Percentiles rank a stretch among this genome's conserved stretches.
These are phyloP conservation scores for Quercus bicolor DNA, from an alignment of 306 rosid genomes.

Conservation along the genomic window DNA sequence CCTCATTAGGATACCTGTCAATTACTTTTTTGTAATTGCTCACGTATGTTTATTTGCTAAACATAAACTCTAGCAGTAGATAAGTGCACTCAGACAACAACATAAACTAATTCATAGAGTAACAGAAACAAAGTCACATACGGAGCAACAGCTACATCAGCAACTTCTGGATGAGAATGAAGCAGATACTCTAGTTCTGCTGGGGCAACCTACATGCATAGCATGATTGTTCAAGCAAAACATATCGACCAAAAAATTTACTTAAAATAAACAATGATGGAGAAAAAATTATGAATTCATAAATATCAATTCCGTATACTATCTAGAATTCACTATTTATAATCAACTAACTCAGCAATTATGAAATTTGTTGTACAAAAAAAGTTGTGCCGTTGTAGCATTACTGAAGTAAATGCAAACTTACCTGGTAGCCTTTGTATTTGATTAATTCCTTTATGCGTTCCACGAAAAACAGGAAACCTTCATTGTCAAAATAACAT, in stretches of 20 bases:
- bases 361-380: too few species aligned
- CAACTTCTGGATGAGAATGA: conserved; percentile 48
- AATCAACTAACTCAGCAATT: too few species aligned
- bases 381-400: too few species aligned
- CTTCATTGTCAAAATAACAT: conserved; percentile 25
- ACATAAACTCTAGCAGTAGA: too few species aligned
- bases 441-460: conserved; percentile 35
- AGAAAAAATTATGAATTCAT: too few species aligned
- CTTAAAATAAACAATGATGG: too few species aligned
- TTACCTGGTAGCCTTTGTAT: conserved; percentile 34
- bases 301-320: too few species aligned
- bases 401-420: not conserved
- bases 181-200: conserved; percentile 67
- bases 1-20: conserved; percentile 60
- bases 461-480: conserved; percentile 25
- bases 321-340: too few species aligned
- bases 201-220: conserved; percentile 52
- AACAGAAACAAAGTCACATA: conserved; percentile 1
- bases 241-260: too few species aligned
- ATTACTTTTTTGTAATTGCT: not conserved
- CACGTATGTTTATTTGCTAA: not conserved
- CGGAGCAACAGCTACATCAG: conserved; percentile 72
- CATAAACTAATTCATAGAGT: too few species aligned
- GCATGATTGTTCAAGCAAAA: too few species aligned
- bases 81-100: too few species aligned